A percentile compares a stretch with the other conserved stretches of the same genome.
These are phyloP conservation scores for Sugiyamaella japonica DNA, from an alignment of 1,139 yeast genomes.

Conservation along the genomic window DNA sequence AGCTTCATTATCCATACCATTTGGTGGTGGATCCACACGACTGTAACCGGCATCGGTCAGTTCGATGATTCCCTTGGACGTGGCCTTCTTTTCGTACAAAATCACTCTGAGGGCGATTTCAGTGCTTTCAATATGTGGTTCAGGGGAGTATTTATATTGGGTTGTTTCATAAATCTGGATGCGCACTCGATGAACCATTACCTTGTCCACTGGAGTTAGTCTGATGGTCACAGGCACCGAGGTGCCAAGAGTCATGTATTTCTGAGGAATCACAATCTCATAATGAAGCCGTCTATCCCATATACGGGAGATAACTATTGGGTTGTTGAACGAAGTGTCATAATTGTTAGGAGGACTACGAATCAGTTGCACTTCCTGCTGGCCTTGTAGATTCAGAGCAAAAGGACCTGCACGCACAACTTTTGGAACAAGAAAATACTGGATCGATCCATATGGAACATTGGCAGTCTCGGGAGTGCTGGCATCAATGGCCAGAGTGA, in stretches of 20 bases:
- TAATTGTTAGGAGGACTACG: constrained; percentile 83
- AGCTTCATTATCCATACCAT: not conserved
- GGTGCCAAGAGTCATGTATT: constrained; percentile 70
- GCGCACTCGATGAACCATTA: constrained; percentile 67
- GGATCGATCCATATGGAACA: constrained; percentile 48
- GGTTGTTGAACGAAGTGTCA: constrained; percentile 66
- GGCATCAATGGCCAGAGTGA: constrained; percentile 70
- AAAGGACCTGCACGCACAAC: constrained; percentile 39
- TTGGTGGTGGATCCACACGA: not conserved
- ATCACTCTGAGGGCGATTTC: constrained; percentile 36
- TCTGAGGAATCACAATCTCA: constrained; percentile 73
- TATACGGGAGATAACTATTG: constrained; percentile 74
- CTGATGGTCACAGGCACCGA: constrained; percentile 63
- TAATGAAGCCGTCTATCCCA: constrained; percentile 83
- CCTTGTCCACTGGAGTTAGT: constrained; percentile 67
- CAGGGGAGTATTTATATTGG: constrained; percentile 53
- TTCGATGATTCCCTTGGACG: constrained; percentile 9
- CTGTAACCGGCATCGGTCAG: constrained; percentile 1
- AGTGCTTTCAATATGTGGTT: constrained; percentile 31
- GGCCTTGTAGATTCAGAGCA: constrained; percentile 36
- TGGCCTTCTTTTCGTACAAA: constrained; percentile 32
- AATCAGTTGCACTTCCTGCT: constrained; percentile 47
- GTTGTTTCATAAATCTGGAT: constrained; percentile 72
- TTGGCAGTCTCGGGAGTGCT: constrained; percentile 69
- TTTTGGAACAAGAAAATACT: constrained; percentile 37